A percentile compares a stretch with the other conserved stretches of the same genome.
Conservation (phyloP, 2,329 filamentous ascomycete genomes). For the Pseudocercospora musae region DNA sequence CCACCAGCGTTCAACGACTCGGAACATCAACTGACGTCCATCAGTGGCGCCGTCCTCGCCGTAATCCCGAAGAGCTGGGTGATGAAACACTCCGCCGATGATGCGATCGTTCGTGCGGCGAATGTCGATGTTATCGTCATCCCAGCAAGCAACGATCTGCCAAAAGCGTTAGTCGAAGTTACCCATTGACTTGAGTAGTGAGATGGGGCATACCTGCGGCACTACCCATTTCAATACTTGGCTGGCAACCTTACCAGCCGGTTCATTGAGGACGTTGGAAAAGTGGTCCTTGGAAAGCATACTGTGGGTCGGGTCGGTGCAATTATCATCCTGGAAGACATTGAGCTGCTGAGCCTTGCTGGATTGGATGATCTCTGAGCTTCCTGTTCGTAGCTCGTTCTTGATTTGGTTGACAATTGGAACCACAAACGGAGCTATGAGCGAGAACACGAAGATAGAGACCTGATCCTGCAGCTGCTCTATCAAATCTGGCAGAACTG, state of each 20-base stretch:
- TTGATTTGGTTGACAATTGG: slow-evolving; percentile 86
- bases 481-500: slow-evolving; percentile 76
- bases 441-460: slow-evolving; percentile 84
- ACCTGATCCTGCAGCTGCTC: slow-evolving; percentile 85
- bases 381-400: slow-evolving; percentile 79
- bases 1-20: slow-evolving; percentile 84
- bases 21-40: slow-evolving; percentile 73
- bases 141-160: slow-evolving; percentile 80
- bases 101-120: slow-evolving; percentile 71
- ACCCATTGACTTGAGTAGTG: background rate
- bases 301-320: slow-evolving; percentile 82
- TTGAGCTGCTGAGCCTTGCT: slow-evolving; percentile 80
- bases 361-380: slow-evolving; percentile 80
- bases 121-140: slow-evolving; percentile 69
- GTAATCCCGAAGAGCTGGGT: slow-evolving; percentile 72
- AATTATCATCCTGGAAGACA: slow-evolving; percentile 77
- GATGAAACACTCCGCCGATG: slow-evolving; percentile 78
- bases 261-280: slow-evolving; percentile 81
- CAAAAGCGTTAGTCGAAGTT: background rate
- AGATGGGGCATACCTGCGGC: slow-evolving; percentile 48
- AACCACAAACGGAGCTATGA: slow-evolving; percentile 82
- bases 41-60: slow-evolving; percentile 69
- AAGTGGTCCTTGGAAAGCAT: slow-evolving; percentile 98
- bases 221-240: slow-evolving; percentile 77
- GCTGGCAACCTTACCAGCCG: slow-evolving; percentile 77